phyloP scores from a whole-genome alignment of 73 alveolate species.

The Paramecium sonneborni region DNA sequence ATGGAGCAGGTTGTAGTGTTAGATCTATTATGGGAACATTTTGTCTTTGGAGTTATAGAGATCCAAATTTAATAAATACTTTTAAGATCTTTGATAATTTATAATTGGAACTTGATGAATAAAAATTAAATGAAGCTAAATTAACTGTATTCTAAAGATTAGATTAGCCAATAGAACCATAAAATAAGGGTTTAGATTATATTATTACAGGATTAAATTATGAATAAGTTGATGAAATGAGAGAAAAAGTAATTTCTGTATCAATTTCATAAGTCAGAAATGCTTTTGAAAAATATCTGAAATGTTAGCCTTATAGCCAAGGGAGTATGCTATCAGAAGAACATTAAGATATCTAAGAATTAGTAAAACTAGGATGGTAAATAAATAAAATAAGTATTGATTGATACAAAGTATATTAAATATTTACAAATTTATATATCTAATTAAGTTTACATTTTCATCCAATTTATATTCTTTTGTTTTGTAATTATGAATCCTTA shows the following conservation, averaged over 20 bases:
- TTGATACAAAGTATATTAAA: neutral
- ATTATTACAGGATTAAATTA: neutral
- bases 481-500: neutral
- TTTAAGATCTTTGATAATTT: conserved; percentile 23
- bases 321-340: neutral
- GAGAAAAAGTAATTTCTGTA: neutral
- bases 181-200: conserved; percentile 12
- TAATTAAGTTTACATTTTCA: neutral
- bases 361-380: neutral
- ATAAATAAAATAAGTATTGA: neutral
- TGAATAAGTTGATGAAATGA: neutral
- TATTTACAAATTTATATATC: neutral
- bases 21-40: conserved; percentile 76
- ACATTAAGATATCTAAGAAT: neutral
- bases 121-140: conserved; percentile 17
- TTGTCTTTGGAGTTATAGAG: conserved; percentile 76
- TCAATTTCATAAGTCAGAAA: neutral
- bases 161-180: conserved; percentile 31
- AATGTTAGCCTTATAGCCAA: neutral
- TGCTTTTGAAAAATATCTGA: conserved; percentile 17
- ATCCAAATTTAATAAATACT: conserved; percentile 70
- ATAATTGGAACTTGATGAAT: neutral
- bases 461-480: neutral
- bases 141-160: conserved; percentile 3
- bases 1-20: conserved; percentile 84